phyloP scores from a whole-genome alignment of 2,329 filamentous ascomycete species.

The Diaporthe caulivora region DNA sequence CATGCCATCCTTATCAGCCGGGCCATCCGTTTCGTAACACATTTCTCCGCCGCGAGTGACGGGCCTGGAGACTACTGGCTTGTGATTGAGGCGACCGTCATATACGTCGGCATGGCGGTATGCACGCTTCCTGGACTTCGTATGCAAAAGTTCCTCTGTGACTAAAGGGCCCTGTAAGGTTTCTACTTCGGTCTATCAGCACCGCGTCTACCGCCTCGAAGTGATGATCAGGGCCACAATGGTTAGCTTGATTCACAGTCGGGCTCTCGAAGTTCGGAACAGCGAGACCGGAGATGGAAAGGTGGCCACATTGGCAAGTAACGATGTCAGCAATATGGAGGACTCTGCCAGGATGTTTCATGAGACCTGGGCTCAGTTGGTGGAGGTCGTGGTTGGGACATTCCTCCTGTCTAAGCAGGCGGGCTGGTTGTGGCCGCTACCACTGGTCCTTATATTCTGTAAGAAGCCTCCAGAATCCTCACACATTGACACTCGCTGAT shows the following conservation, averaged over 20 bases:
- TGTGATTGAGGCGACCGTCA: slow-evolving; percentile 47
- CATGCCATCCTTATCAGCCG: slow-evolving; percentile 55
- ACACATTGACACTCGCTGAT: neutral
- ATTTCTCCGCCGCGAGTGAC: slow-evolving; percentile 15
- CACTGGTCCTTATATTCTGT: slow-evolving; percentile 56
- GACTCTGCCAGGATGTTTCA: slow-evolving; percentile 53
- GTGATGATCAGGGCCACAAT: slow-evolving; percentile 43
- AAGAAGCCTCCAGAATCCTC: slow-evolving; percentile 39
- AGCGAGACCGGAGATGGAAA: slow-evolving; percentile 48
- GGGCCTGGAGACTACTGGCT: slow-evolving; percentile 45
- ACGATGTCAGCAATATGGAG: slow-evolving; percentile 53
- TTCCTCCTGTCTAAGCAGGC: slow-evolving; percentile 53
- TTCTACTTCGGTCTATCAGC: slow-evolving; percentile 42
- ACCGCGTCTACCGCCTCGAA: slow-evolving; percentile 42
- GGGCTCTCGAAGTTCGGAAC: slow-evolving; percentile 15
- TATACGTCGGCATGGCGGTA: slow-evolving; percentile 55
- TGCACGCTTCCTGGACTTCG: slow-evolving; percentile 34
- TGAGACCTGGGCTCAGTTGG: slow-evolving; percentile 56
- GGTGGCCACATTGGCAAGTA: slow-evolving; percentile 55
- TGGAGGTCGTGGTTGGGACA: slow-evolving; percentile 57
- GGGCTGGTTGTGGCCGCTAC: slow-evolving; percentile 57
- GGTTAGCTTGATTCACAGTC: slow-evolving; percentile 42
- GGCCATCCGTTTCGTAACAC: slow-evolving; percentile 50
- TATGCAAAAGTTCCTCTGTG: neutral
- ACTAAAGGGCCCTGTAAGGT: slow-evolving; percentile 36